These are phyloP conservation scores for Cyclostephanos tholiformis DNA, from an alignment of 108 stramenopile species.

Conservation along the genomic window DNA sequence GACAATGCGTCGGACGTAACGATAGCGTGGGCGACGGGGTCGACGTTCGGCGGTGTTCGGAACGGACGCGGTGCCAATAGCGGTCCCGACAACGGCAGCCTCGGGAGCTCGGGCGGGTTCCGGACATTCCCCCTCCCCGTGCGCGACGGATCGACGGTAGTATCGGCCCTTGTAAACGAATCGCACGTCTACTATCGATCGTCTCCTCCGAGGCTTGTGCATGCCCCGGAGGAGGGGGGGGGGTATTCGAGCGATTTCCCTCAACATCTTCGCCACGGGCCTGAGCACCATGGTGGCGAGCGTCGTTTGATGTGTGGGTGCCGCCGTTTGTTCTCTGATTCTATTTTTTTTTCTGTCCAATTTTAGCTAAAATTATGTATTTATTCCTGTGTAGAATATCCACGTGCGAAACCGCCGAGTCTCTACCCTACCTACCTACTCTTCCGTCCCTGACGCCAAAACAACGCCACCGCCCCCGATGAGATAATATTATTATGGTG, in stretches of 20 bases:
- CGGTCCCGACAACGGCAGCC: constrained; percentile 37
- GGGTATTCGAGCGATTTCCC: constrained; percentile 8
- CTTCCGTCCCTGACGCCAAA: no score
- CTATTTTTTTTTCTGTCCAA: no score
- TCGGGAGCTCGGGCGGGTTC: constrained; percentile 34
- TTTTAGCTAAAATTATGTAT: no score
- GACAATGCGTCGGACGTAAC: no score
- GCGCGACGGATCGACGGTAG: constrained; percentile 35
- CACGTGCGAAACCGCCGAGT: no score
- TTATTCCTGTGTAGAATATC: no score
- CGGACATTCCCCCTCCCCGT: constrained; percentile 16
- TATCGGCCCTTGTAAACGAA: constrained; percentile 49
- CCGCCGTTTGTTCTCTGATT: no score
- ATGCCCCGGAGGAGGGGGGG: constrained; percentile 21
- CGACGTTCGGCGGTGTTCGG: constrained; percentile 9
- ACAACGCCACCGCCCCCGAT: no score
- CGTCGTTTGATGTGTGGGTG: no score
- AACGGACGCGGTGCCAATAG: constrained; percentile 28
- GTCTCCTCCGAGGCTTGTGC: constrained; percentile 22
- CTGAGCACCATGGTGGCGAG: neutral
- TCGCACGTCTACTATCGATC: constrained; percentile 11
- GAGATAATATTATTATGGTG: no score
- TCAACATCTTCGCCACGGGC: constrained; percentile 7
- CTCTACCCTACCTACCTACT: no score
- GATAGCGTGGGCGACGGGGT: neutral